Evolutionary conservation across 768 basidiomycete genomes (phyloP), one percentile per base, ranked within the genome.

Genomic region (Lactifluus subvellereus): DNA sequence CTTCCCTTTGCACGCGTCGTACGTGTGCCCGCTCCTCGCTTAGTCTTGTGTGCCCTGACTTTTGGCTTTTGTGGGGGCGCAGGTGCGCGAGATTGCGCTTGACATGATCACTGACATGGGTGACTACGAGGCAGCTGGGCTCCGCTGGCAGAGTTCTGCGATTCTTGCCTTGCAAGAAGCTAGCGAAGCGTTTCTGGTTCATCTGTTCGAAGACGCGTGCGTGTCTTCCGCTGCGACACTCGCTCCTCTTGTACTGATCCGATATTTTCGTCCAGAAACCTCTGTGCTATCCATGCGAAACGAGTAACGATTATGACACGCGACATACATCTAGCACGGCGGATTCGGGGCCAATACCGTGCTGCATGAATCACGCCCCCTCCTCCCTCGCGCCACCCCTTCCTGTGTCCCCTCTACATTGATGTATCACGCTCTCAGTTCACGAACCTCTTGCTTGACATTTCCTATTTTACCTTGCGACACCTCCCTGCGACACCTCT

Each of bases 171-270:
- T 99, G 65, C 97, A 99, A 71, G 97, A 99, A 75, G 97, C 97
- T 13, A 93, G 94, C 27, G 94, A 97, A 74, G 93, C 94, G 14
- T 97, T 84, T 70, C 79, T 98, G 18, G 92, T 99, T 20, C 95
- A 98, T 76, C 76, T 98, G 49, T 98, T 99, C 66, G 97, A 99
- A 76, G 97, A 99, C 76, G 94, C 96, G 92, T 98, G 74, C 78
- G 94, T 91, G 37, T 57, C 52, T n/a, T n/a, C 30, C 20, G 18
- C 38, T 40, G 27, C 37, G 16, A 6, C 14, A 27, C 48, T 54
- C 40, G 18, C 64, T 27, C 62, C 38, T 61, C 59, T 49, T 8
- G 42, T 14, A 37, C 32, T 50, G n/a, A 51, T 56, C 6, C 18
- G 38, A 43, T 52, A 22, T 62, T 38, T 59, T 35, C 35, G 10